Evolutionary conservation across 2,329 filamentous ascomycete genomes (phyloP).

Genomic region (Sporothrix euskadiensis): DNA sequence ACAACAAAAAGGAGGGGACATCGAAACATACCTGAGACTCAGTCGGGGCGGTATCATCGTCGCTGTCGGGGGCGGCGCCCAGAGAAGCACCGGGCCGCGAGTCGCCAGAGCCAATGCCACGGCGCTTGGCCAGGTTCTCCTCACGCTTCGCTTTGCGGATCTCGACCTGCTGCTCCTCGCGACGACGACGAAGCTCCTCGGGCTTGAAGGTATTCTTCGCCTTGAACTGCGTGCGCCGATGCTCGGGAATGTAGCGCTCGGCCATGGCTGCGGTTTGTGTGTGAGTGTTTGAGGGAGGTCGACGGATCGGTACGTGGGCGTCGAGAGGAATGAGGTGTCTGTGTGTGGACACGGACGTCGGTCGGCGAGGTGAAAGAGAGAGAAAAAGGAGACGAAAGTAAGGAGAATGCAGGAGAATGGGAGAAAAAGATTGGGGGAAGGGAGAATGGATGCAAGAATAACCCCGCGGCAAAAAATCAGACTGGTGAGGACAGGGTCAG

Average conservation of each 20-base stretch:
- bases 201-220: slow-evolving; percentile 99
- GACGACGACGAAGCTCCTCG: slow-evolving; percentile 95
- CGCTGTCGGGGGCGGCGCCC: slow-evolving; percentile 89
- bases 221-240: slow-evolving; percentile 99
- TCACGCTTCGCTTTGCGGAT: slow-evolving; percentile 98
- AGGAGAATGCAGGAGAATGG: not conserved
- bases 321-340: not conserved
- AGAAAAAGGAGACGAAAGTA: not conserved
- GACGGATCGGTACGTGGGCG: not conserved
- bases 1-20: slow-evolving; percentile 27
- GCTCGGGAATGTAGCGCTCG: slow-evolving; percentile 98
- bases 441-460: not conserved
- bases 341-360: slow-evolving; percentile 3
- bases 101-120: slow-evolving; percentile 84
- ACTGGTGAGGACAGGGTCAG: slow-evolving; percentile 18
- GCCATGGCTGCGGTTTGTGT: slow-evolving; percentile 67
- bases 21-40: slow-evolving; percentile 79
- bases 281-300: slow-evolving; percentile 13
- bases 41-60: slow-evolving; percentile 92
- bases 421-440: not conserved
- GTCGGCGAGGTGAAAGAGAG: not conserved
- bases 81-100: slow-evolving; percentile 77
- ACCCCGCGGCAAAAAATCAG: slow-evolving; percentile 19
- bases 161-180: slow-evolving; percentile 98
- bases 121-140: slow-evolving; percentile 97